Base-by-base conservation (phyloP, 1,139 yeast genomes). In the Yamadazyma aaseri region DNA sequence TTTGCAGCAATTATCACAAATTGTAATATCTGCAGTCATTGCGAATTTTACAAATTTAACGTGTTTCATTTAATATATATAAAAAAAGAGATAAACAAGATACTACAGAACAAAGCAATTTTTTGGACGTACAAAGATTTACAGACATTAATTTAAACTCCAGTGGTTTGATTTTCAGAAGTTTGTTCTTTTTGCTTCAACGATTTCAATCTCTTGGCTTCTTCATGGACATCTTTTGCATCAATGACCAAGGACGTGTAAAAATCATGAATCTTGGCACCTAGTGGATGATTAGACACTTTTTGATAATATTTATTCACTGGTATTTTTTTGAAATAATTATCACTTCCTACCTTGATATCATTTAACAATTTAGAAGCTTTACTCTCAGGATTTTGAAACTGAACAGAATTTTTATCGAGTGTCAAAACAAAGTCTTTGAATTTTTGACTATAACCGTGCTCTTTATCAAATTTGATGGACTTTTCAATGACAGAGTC, bases 121-220 rank as follows among this genome's bases (percentile, higher is more conserved):
- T n/a, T n/a, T n/a, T n/a, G n/a, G n/a, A n/a, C n/a, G n/a, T n/a
- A n/a, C n/a, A n/a, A n/a, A n/a, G n/a, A n/a, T n/a, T n/a, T n/a
- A n/a, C n/a, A n/a, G n/a, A n/a, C n/a, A n/a, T n/a, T n/a, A n/a
- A n/a, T n/a, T n/a, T n/a, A n/a, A n/a, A n/a, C n/a, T n/a, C n/a
- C 20, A 7, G 20, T 18, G 20, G 20, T 18, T 18, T 6, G 20
- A 18, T 6, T 18, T 9, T 6, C 6, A 18, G 20, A 18, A 18
- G 20, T 25, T 12, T 46, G 47, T 33, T 55, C 42, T 32, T 55
- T 56, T 49, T 71, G 68, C 56, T 79, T 75, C 53, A 81, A 54
- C 32, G 75, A 80, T 16, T 83, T 83, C 52, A 84, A 67, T 50
- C 92, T 70, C 46, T 71, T 66, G 21, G 94, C 95, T 58, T 84